These are phyloP conservation scores for Arachnopeziza araneosa DNA, from an alignment of 2,329 filamentous ascomycete genomes.

Conservation along the genomic window DNA sequence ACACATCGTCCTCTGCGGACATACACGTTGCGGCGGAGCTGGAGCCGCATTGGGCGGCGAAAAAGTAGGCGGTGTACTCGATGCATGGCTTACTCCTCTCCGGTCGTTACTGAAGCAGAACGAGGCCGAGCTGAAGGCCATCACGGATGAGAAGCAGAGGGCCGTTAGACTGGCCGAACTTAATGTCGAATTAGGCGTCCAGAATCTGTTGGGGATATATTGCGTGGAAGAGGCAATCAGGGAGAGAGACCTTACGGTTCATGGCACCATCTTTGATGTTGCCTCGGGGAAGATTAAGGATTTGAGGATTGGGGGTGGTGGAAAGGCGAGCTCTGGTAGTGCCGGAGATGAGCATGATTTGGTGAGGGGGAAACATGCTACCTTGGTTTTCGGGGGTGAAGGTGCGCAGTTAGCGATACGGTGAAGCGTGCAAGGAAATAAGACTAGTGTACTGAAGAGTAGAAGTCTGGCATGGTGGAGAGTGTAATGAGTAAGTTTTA, in stretches of 20 bases:
- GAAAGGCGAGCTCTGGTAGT: constrained; percentile 7
- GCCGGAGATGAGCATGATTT: constrained; percentile 10
- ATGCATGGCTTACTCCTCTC: constrained; percentile 50
- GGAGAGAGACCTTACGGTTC: constrained; percentile 66
- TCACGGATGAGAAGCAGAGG: constrained; percentile 49
- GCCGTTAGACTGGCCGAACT: constrained; percentile 64
- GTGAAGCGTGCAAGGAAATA: constrained; percentile 9
- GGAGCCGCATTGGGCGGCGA: constrained; percentile 47
- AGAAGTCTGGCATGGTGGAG: neutral
- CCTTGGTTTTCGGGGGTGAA: constrained; percentile 43
- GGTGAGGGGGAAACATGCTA: constrained; percentile 41
- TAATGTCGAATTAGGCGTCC: constrained; percentile 66
- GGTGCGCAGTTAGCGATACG: constrained; percentile 34
- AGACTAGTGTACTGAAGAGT: neutral
- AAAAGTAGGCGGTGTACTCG: constrained; percentile 47
- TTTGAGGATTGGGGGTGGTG: constrained; percentile 38
- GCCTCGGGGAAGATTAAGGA: constrained; percentile 43
- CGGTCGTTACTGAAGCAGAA: constrained; percentile 41
- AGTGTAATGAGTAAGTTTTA: neutral
- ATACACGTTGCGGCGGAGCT: constrained; percentile 64
- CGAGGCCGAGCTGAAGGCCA: constrained; percentile 48
- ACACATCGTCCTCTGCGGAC: constrained; percentile 66
- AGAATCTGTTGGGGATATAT: constrained; percentile 62
- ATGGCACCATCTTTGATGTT: constrained; percentile 72
- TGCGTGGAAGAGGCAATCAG: constrained; percentile 64